Evolutionary conservation across 2,329 filamentous ascomycete species (phyloP), one percentile per base, ranked within the genome.

Genomic region (Phialophora expanda): DNA sequence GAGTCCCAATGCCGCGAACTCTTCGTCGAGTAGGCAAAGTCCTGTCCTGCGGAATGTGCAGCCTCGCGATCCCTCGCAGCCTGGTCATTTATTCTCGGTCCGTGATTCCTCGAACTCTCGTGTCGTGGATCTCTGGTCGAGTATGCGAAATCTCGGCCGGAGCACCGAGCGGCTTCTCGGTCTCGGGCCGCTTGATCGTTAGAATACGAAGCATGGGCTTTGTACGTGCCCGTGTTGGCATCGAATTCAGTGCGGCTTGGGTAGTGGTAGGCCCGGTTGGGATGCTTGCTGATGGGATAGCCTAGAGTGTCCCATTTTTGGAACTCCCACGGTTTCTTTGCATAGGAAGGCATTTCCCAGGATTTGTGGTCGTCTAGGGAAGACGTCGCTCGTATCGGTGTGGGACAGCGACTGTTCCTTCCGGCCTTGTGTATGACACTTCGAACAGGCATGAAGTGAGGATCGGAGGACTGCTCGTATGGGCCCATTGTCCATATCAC

Each of bases 141-240:
- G 51, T 66, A 62, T 3, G 64, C 64, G 46, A 62, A 66, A 22
- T 66, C 64, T 20, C 48, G 58, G 12, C 44, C 64, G 0, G 14
- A 8, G 6, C 38, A 34, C 12, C n/a, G 11, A 24, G 24, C 24
- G 5, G 9, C 17, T 24, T 54, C 50, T 2, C 59, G 50, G 28
- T 62, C 54, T 30, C 34, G 55, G 8, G 55, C 64, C 2, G 64
- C 64, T 30, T 4, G 24, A 12, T 54, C 30, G 38, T 58, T 62
- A 14, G 48, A 46, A n/a, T 50, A 51, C 1, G 62, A 26, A 4
- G 51, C 26, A 17, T 59, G 56, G 3, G 56, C 56, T 2, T 12
- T 5, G 38, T 59, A 59, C 9, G 2, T 32, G 24, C 56, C 56
- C 8, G 56, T 59, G 38, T 50, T 28, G 56, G 24, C n/a, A 24